Evolutionary conservation across 306 rosid genomes (phyloP).

Genomic region (Cucumis melo): DNA sequence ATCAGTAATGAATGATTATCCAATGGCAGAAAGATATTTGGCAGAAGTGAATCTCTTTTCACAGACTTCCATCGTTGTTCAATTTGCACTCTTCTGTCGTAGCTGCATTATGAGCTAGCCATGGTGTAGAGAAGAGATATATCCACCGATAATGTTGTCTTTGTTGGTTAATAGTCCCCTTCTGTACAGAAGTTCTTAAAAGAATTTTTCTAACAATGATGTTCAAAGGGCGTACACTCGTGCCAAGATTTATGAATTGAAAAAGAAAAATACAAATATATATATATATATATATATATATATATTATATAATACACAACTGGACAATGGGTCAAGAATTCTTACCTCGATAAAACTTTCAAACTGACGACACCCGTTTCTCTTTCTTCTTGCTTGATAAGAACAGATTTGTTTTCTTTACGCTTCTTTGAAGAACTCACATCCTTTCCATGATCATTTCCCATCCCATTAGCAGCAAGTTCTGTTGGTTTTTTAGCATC

Average conservation of each 20-base stretch:
- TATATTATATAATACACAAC: too few relatives aligned
- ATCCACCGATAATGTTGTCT: neutral
- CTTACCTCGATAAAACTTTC: slow-evolving; percentile 73
- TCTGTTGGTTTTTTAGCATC: slow-evolving; percentile 16
- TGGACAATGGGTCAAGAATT: neutral
- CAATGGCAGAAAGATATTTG: too few relatives aligned
- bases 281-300: too few relatives aligned
- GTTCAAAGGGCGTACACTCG: neutral
- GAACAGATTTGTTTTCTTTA: slow-evolving; percentile 51
- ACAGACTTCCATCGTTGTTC: too few relatives aligned
- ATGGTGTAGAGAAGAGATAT: neutral
- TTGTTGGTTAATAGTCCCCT: neutral
- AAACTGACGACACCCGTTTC: slow-evolving; percentile 78
- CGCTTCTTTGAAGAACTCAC: slow-evolving; percentile 28
- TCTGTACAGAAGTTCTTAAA: neutral
- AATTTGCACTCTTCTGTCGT: too few relatives aligned
- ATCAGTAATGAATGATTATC: too few relatives aligned
- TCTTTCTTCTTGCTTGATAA: slow-evolving; percentile 75
- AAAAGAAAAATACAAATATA: neutral
- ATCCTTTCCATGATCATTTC: slow-evolving; percentile 22
- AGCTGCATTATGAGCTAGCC: too few relatives aligned
- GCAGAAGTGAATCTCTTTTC: too few relatives aligned
- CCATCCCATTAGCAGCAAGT: slow-evolving; percentile 26
- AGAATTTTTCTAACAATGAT: neutral
- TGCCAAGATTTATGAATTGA: neutral